Evolutionary conservation across 306 rosid genomes (phyloP), one percentile per base, ranked within the genome.

Genomic region (Vigna mungo): DNA sequence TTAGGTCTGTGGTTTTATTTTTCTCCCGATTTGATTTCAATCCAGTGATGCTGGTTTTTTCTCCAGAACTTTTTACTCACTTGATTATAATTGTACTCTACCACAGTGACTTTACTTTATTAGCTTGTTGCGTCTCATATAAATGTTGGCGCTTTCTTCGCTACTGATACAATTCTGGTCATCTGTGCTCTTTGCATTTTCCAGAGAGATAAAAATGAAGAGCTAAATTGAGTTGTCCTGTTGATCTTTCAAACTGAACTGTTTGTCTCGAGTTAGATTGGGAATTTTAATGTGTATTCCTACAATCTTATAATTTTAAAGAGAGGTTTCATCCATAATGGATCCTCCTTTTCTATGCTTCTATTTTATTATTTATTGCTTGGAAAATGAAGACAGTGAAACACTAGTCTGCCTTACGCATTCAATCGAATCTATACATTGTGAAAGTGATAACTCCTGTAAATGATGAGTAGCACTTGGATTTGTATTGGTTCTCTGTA

Each of bases 401-500:
- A 39, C 64, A 62, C 18, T 11, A 20, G 21, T 53, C 37, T 76
- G 47, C 21, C 56, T 4, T 43, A 10, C 54, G 27, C n/a, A 53
- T 66, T 53, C 81, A 54, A 53, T 54, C 43, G 10, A 65, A 39
- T 47, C 54, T 13, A 23, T 37, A 59, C 62, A 9, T 15, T 65
- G 21, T 36, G 21, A 17, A 30, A 25, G 34, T 52, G 73, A 61
- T 71, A 23, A 20, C 48, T 61, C 18, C 72, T 52, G n/a, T 49
- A 32, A 69, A 68, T 61, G 25, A 41, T 21, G 16, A 51, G n/a
- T 36, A 46, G 65, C 51, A 68, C 48, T 43, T 61, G 34, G 73
- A 71, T 70, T 69, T 49, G 25, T 62, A 52, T 62, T 44, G 18
- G 70, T 59, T 53, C 37, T 69, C 54, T 18, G 56, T 75, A 27